Evolutionary conservation across 1,284 basidiomycete species (phyloP), one percentile per base, ranked within the genome.

Genomic region (Fomes fomentarius): DNA sequence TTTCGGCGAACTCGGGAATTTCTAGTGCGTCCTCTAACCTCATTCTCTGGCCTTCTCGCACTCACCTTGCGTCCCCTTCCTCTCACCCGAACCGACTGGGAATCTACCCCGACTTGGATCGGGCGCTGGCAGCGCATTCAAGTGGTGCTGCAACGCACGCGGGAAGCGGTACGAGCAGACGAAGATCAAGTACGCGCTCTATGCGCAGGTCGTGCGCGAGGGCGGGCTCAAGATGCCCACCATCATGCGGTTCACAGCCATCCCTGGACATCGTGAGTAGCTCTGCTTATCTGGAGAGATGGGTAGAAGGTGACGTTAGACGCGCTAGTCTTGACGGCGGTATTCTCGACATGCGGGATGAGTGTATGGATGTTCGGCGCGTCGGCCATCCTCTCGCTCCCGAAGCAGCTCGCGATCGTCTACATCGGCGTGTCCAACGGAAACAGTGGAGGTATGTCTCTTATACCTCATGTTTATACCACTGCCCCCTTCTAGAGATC

Each of bases 301-400:
- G 7, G 6, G 15, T 0, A 15, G 19, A 26, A 28, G 40, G 40
- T 40, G 34, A 46, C n/a, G 45, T 21, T 22, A 6, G n/a, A 11
- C 21, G 15, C 53, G 7, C 28, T 30, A 76, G 75, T 87, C 64
- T 82, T 83, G 1, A 90, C 90, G 1, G 88, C 87, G n/a, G 80
- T 93, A 3, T 93, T 93, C 69, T 81, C 90, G 1, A 89, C 89
- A 1, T 91, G 87, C 65, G 89, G 89, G 38, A 91, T 92, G 86
- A 75, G 73, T 52, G 81, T 93, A 57, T 78, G 84, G 67, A 74
- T 84, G 14, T 93, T 92, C 70, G 76, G 78, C 33, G 59, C 89
- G 15, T 87, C 90, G 8, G 85, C 88, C 1, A 72, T 91, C 46
- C 72, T 93, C 17, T 91, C 89, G 2, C 67, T 92, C 58, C 92